phyloP scores from a whole-genome alignment of 306 rosid genomes.

The Biancaea sappan region DNA sequence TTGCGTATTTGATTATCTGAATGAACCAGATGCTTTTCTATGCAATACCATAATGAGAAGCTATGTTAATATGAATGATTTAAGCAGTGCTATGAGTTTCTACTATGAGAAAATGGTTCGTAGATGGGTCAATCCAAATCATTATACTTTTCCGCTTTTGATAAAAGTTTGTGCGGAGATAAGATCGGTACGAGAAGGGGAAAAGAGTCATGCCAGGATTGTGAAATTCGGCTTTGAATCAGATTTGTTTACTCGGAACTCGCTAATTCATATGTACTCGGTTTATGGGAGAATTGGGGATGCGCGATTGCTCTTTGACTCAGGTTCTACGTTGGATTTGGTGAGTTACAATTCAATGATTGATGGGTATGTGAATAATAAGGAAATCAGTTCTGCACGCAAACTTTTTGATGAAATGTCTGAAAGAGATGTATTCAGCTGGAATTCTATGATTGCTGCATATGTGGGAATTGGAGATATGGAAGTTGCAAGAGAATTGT shows the following conservation, averaged over 20 bases:
- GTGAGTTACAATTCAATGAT: constrained; percentile 70
- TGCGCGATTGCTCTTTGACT: constrained; percentile 56
- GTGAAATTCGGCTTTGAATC: constrained; percentile 55
- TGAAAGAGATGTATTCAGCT: constrained; percentile 52
- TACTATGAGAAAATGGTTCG: constrained; percentile 52
- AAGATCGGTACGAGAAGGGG: constrained; percentile 36
- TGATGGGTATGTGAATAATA: constrained; percentile 56
- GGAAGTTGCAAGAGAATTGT: constrained; percentile 50
- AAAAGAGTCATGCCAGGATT: constrained; percentile 50
- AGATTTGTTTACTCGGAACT: constrained; percentile 54
- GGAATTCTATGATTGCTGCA: constrained; percentile 63
- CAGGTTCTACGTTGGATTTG: constrained; percentile 51
- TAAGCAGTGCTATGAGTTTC: constrained; percentile 41
- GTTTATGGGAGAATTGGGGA: constrained; percentile 43
- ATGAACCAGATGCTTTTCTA: constrained; percentile 53
- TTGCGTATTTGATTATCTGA: constrained; percentile 41
- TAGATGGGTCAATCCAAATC: constrained; percentile 45
- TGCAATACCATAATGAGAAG: constrained; percentile 65
- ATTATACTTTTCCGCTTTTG: constrained; percentile 64
- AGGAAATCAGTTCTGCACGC: constrained; percentile 40
- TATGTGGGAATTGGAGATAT: constrained; percentile 48
- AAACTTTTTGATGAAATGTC: constrained; percentile 53
- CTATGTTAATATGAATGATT: constrained; percentile 37
- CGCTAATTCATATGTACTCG: constrained; percentile 57
- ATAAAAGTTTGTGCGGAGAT: constrained; percentile 47